A percentile compares a stretch with the other conserved stretches of the same genome.
Conservation (phyloP, 768 basidiomycete species). For the Lentinula guzmanii region DNA sequence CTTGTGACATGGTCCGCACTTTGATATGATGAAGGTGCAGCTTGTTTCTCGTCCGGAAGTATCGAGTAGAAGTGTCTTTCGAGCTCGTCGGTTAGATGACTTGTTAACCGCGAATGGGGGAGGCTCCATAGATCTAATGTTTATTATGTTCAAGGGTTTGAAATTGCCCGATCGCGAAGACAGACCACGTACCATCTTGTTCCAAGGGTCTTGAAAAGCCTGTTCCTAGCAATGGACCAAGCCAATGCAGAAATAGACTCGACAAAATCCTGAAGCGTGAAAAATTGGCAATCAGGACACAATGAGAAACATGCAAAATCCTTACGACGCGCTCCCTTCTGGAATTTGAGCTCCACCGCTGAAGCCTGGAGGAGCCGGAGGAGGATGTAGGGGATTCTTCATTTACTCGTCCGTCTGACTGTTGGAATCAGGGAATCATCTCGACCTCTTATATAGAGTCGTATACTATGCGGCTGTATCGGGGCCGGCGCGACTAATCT, state of each 20-base stretch:
- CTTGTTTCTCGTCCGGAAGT: constrained; percentile 34
- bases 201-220: constrained; percentile 32
- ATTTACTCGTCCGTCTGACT: background rate
- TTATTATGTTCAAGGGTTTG: background rate
- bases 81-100: constrained; percentile 27
- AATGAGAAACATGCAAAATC: background rate
- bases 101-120: constrained; percentile 26
- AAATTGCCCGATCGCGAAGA: background rate
- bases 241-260: constrained; percentile 27
- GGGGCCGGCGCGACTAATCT: no score
- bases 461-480: no score
- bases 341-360: constrained; percentile 12
- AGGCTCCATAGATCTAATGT: constrained; percentile 43
- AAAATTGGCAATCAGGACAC: background rate
- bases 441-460: no score
- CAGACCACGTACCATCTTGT: constrained; percentile 23
- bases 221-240: constrained; percentile 27
- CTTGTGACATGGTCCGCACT: background rate
- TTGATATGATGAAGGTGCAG: constrained; percentile 9
- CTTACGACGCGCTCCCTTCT: constrained; percentile 12
- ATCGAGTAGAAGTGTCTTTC: constrained; percentile 37
- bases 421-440: background rate
- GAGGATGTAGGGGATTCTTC: constrained; percentile 10
- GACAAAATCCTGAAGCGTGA: constrained; percentile 18
- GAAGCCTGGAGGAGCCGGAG: constrained; percentile 12